phyloP scores from a whole-genome alignment of 768 basidiomycete species.

The Auriscalpium vulgare region DNA sequence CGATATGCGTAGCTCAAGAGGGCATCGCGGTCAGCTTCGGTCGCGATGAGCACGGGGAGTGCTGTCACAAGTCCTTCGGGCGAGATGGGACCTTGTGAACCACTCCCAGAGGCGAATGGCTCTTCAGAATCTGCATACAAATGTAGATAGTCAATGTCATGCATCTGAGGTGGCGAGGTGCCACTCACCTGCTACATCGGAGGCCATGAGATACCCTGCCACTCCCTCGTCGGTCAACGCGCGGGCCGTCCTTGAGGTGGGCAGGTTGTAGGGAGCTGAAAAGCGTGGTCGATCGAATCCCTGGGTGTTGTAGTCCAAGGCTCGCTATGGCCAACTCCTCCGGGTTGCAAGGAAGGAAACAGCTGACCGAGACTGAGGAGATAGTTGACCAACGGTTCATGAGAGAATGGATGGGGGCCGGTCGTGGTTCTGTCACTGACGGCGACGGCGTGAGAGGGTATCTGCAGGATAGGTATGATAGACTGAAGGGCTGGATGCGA shows the following conservation, averaged over 20 bases:
- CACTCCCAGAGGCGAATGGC: no score
- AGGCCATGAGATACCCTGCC: background rate
- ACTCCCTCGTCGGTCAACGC: background rate
- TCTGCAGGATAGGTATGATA: no score
- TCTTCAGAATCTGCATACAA: no score
- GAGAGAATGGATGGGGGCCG: background rate
- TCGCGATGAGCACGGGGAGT: constrained; percentile 12
- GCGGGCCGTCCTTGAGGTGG: background rate
- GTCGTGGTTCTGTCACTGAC: background rate
- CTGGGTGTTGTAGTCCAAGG: background rate
- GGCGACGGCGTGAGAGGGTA: no score
- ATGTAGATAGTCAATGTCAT: no score
- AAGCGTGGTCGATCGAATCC: background rate
- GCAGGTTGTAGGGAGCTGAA: background rate
- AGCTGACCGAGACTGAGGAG: background rate
- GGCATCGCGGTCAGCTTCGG: constrained; percentile 24
- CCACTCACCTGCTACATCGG: background rate
- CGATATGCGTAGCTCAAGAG: constrained; percentile 26
- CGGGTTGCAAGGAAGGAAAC: background rate
- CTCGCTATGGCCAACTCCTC: background rate
- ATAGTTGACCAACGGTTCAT: background rate
- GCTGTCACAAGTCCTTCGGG: no score
- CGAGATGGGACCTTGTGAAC: no score
- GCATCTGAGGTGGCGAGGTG: background rate
- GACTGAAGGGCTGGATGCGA: no score